Evolutionary conservation across 2,329 filamentous ascomycete species (phyloP), one percentile per base, ranked within the genome.

Genomic region (Pestalotiopsis sp.): DNA sequence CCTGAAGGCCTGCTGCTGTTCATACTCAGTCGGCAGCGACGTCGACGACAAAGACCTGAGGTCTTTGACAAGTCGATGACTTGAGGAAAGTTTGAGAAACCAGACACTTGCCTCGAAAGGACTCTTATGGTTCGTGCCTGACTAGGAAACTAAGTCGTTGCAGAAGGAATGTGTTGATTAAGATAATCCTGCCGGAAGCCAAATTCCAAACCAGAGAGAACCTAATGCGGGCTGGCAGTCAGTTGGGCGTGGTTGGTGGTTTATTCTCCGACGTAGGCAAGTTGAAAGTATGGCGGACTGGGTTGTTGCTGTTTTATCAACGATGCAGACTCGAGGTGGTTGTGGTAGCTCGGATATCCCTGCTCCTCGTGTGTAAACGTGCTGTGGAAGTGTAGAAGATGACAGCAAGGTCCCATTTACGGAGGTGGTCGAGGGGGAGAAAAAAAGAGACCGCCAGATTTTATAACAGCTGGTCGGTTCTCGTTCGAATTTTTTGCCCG

Each of bases 11-110:
- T 59, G 55, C 63, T 38, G 35, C 57, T 59, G 55, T 67, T 38
- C 52, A 65, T 59, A n/a, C 60, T 52, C 63, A 58, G 66, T 68
- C 52, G 66, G 64, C 70, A 69, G 48, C 44, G 60, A 60, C 68
- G 66, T 65, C 56, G 60, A 66, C 68, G 69, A 70, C 69, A 55
- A 66, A 69, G 58, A 69, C 65, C 61, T n/a, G 44, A 52, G 20
- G 44, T 52, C 44, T 52, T 52, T 69, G 62, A 66, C 69, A 65
- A 55, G 65, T 26, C 66, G 69, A 60, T 62, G 26, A 65, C 30
- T 44, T 59, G 35, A 39, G 30, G 30, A 35, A 35, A 35, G 65
- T 66, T 55, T 66, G 57, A 35, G 38, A 38, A 35, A 38, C 55
- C 64, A 57, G 22, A 58, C 24, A 58, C 20, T 58, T 61, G 24